Percentiles rank a stretch among this genome's conserved stretches.
These are phyloP conservation scores for Triticum turgidum DNA, from an alignment of 176 grass and related monocot species.

Conservation along the genomic window DNA sequence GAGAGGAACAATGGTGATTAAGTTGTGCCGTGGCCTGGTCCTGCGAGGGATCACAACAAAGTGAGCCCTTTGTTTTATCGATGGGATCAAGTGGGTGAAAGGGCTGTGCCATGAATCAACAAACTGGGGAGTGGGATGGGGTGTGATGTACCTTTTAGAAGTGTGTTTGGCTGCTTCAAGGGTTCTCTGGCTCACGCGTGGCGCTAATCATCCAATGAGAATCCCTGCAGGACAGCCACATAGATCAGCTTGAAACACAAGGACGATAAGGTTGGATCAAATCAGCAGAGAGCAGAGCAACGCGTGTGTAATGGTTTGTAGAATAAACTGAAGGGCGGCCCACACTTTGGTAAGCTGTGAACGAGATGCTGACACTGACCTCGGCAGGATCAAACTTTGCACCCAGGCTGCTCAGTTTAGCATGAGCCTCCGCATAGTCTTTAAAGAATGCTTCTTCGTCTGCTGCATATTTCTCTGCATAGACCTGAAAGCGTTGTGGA, in stretches of 20 bases:
- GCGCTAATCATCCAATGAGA: conserved; percentile 60
- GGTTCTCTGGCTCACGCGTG: conserved; percentile 44
- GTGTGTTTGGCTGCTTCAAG: conserved; percentile 56
- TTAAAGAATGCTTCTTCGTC: conserved; percentile 86
- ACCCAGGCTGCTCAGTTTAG: conserved; percentile 90
- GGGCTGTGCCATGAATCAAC: not conserved
- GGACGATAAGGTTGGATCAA: conserved; percentile 6
- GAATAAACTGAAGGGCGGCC: not conserved
- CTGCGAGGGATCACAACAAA: conserved; percentile 36
- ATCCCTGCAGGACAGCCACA: conserved; percentile 53
- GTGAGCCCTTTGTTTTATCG: not conserved
- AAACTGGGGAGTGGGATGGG: not conserved
- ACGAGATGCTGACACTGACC: conserved; percentile 33
- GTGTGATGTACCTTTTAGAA: conserved; percentile 45
- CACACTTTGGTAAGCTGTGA: not conserved
- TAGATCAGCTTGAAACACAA: conserved; percentile 16
- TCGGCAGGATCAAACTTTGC: conserved; percentile 75
- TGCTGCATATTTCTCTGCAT: conserved; percentile 76
- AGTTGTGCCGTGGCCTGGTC: conserved; percentile 41
- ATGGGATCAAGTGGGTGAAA: conserved; percentile 1
- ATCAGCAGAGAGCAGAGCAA: too few species aligned
- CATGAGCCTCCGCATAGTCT: conserved; percentile 89
- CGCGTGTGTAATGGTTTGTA: too few species aligned
- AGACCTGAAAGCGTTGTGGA: conserved; percentile 46
- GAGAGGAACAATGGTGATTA: conserved; percentile 27